Conservation (phyloP, 1,284 basidiomycete species). For the Mycosarcoma maydis region DNA sequence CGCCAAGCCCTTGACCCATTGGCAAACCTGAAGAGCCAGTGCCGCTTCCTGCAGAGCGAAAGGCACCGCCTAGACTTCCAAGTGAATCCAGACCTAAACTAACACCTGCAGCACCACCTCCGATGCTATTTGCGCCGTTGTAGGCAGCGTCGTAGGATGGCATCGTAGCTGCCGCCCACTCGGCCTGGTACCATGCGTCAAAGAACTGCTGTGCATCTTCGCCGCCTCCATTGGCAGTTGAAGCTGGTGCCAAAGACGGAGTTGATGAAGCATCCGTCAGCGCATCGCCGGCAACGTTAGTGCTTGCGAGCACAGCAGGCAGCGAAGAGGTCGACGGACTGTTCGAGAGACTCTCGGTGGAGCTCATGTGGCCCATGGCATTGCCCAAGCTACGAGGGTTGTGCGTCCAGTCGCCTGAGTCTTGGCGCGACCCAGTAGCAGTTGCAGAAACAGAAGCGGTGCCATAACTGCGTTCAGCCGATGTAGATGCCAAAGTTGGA, state of each 20-base stretch:
- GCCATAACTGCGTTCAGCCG: constrained; percentile 1
- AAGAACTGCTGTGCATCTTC: constrained; percentile 54
- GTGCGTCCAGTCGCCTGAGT: constrained; percentile 39
- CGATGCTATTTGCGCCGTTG: constrained; percentile 25
- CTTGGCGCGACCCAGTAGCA: constrained; percentile 16
- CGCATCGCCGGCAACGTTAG: constrained; percentile 8
- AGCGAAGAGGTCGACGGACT: constrained; percentile 33
- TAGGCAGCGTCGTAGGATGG: constrained; percentile 45
- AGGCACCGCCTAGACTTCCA: constrained; percentile 23
- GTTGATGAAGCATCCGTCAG: constrained; percentile 34
- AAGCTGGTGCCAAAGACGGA: constrained; percentile 11
- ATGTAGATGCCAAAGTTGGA: not conserved
- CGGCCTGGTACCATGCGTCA: constrained; percentile 51
- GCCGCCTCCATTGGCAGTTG: constrained; percentile 25
- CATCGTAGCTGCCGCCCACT: constrained; percentile 51
- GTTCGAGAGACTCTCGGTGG: constrained; percentile 28
- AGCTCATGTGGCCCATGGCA: constrained; percentile 17
- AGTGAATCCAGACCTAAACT: constrained; percentile 34
- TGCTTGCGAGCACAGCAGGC: constrained; percentile 4
- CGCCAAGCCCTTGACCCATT: constrained; percentile 29
- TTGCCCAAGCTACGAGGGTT: constrained; percentile 11
- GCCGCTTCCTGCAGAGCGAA: constrained; percentile 1
- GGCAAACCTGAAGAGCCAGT: constrained; percentile 1
- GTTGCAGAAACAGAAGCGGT: constrained; percentile 11
- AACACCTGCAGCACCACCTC: constrained; percentile 35